Conservation (phyloP, 2,329 filamentous ascomycete genomes). For the Orbilia javanica region DNA sequence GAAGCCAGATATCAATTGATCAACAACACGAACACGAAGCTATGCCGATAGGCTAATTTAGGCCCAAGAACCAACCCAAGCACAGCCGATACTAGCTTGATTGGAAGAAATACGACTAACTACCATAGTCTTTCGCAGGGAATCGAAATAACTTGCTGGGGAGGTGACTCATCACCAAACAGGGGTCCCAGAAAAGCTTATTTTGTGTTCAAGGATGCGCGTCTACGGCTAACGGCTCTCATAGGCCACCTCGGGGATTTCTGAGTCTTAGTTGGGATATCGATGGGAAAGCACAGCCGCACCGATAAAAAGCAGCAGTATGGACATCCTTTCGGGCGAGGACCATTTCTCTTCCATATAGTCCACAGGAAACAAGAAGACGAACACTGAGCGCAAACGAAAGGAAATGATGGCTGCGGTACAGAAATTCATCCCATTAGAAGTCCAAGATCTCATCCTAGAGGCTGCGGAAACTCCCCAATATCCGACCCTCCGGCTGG, state of each 20-base stretch:
- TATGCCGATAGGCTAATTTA: too few relatives aligned
- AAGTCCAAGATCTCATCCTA: constrained; percentile 30
- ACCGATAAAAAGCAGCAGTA: neutral
- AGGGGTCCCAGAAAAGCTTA: neutral
- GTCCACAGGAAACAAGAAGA: neutral
- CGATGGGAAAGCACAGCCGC: neutral
- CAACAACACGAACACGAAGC: too few relatives aligned
- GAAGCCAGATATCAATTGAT: too few relatives aligned
- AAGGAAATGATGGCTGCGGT: neutral
- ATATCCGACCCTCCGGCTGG: constrained; percentile 7
- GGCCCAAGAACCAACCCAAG: too few relatives aligned
- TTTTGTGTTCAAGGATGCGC: neutral
- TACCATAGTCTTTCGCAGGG: too few relatives aligned
- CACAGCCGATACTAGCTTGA: too few relatives aligned
- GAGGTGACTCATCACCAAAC: neutral
- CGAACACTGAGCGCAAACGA: neutral
- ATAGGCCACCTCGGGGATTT: neutral
- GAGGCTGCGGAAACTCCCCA: constrained; percentile 23
- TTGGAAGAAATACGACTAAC: too few relatives aligned
- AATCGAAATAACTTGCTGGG: neutral
- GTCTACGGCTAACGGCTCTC: neutral
- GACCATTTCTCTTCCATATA: too few relatives aligned
- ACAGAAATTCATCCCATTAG: neutral
- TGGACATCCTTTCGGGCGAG: neutral
- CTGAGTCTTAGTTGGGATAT: neutral